Evolutionary conservation across 495 filamentous ascomycete species (phyloP).

Genomic region (Daldinia childiae): DNA sequence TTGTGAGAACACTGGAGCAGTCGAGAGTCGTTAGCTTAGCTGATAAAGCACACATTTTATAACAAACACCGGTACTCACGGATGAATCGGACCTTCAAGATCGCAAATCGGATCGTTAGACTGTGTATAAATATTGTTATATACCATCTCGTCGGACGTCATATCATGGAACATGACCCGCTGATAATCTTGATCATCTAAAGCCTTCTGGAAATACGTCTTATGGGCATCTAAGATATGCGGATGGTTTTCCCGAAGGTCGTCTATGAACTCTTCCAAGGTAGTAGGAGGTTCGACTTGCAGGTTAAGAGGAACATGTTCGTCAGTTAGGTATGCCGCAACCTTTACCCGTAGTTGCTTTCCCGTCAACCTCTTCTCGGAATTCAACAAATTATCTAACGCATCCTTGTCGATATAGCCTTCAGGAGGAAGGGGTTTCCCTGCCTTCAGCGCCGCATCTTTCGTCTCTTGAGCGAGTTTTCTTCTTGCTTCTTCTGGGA

Average conservation of each 20-base stretch:
- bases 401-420: constrained; percentile 24
- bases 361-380: constrained; percentile 4
- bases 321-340: neutral
- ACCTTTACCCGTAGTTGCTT: neutral
- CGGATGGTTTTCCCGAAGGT: neutral
- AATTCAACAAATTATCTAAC: constrained; percentile 15
- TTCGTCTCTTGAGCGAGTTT: neutral
- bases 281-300: neutral
- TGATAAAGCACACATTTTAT: neutral
- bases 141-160: constrained; percentile 49
- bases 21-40: neutral
- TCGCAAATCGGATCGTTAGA: constrained; percentile 26
- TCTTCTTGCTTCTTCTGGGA: constrained; percentile 11
- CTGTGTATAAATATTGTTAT: constrained; percentile 23
- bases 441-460: neutral
- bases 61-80: constrained; percentile 32
- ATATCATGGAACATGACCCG: constrained; percentile 35
- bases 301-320: neutral
- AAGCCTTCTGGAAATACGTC: constrained; percentile 22
- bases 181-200: constrained; percentile 49
- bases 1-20: constrained; percentile 21
- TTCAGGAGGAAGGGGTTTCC: neutral
- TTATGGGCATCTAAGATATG: constrained; percentile 7
- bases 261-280: neutral
- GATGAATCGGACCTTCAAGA: constrained; percentile 35